Percentiles rank a stretch among this genome's conserved stretches.
Conservation (phyloP, 768 basidiomycete species). For the Mycena rebaudengoi region DNA sequence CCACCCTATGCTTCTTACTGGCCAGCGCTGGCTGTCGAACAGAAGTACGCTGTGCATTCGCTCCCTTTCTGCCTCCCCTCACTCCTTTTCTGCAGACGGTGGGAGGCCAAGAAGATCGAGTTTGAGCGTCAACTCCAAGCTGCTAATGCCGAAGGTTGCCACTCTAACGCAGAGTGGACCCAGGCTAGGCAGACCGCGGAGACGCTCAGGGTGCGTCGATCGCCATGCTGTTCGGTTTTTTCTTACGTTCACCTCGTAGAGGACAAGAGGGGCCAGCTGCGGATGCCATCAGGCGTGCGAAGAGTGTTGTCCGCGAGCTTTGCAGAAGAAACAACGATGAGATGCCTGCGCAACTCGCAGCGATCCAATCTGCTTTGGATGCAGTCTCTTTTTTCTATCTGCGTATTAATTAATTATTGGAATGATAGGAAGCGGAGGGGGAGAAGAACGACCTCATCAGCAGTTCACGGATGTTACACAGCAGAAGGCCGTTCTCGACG, state of each 20-base stretch:
- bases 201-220: conserved; percentile 42
- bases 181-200: conserved; percentile 39
- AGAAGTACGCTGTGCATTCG: conserved; percentile 5
- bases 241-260: conserved; percentile 18
- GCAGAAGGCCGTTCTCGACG: conserved; percentile 58
- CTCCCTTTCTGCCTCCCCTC: neutral
- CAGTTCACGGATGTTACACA: conserved; percentile 59
- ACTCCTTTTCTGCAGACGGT: conserved; percentile 48
- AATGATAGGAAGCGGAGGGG: conserved; percentile 62
- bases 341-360: conserved; percentile 68
- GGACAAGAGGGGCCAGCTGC: conserved; percentile 38
- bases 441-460: conserved; percentile 56
- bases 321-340: conserved; percentile 75
- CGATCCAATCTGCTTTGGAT: conserved; percentile 61
- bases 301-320: conserved; percentile 46
- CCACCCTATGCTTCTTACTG: conserved; percentile 24
- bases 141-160: conserved; percentile 35
- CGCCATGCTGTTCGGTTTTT: too few species aligned
- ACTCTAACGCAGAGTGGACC: conserved; percentile 40
- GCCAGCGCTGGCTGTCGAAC: conserved; percentile 10
- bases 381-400: conserved; percentile 46
- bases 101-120: conserved; percentile 46
- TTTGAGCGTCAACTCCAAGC: conserved; percentile 48
- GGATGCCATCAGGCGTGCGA: conserved; percentile 38
- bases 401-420: neutral